Conservation (phyloP, 2,329 filamentous ascomycete genomes). For the Polychaeton citri region DNA sequence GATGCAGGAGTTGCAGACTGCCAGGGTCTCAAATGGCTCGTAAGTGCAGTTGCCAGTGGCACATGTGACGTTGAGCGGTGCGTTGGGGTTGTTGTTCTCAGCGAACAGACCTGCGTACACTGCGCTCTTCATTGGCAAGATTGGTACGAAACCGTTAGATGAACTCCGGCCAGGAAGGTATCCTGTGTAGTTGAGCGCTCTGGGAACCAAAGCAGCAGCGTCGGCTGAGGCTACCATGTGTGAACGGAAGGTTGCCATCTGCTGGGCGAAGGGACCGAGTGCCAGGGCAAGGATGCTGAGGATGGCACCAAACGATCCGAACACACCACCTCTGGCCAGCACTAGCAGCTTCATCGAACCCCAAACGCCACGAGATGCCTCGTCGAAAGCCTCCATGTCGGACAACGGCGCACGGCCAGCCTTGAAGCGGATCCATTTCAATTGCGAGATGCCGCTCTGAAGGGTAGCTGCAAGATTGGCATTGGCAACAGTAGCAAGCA, state of each 20-base stretch:
- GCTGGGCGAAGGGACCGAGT: constrained; percentile 4
- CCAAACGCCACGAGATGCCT: constrained; percentile 20
- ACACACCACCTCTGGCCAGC: constrained; percentile 13
- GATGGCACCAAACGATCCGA: constrained; percentile 15
- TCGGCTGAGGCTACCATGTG: constrained; percentile 1
- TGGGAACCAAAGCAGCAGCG: constrained; percentile 1
- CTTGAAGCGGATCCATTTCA: constrained; percentile 7
- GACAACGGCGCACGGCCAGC: constrained; percentile 3
- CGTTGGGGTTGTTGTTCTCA: constrained; percentile 5
- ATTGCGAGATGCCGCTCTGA: constrained; percentile 4
- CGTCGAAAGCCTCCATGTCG: constrained; percentile 21
- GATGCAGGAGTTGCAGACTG: constrained; percentile 12
- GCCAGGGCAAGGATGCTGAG: constrained; percentile 13
- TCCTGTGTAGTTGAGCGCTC: constrained; percentile 6
- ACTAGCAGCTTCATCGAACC: constrained; percentile 18
- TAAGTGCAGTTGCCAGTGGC: constrained; percentile 23
- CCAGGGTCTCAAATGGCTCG: constrained; percentile 18
- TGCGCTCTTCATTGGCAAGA: constrained; percentile 14
- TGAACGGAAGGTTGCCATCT: constrained; percentile 4
- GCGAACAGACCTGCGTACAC: constrained; percentile 20
- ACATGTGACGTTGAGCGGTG: constrained; percentile 13
- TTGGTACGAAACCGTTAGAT: constrained; percentile 6
- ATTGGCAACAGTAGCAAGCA: constrained; percentile 5
- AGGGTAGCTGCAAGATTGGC: constrained; percentile 3
- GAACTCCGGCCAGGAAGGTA: constrained; percentile 4